Evolutionary conservation across 257 asterid species (phyloP).

Genomic region (Echium plantagineum): DNA sequence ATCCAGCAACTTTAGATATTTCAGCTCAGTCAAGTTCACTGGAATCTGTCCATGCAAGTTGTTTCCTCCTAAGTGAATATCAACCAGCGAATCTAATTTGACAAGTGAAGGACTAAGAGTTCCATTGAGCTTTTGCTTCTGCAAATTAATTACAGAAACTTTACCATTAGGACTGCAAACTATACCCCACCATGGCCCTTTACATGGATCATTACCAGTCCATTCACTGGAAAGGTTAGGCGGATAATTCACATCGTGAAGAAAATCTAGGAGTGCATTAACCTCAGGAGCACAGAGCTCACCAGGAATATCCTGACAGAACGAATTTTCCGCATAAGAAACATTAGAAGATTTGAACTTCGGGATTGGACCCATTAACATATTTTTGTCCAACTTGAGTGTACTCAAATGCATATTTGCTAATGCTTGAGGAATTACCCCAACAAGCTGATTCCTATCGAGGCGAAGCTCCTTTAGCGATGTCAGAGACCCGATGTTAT

Average conservation of each 20-base stretch:
- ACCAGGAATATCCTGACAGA: conserved; percentile 48
- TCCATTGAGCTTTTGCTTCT: conserved; percentile 53
- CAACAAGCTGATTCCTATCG: conserved; percentile 53
- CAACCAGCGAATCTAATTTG: conserved; percentile 42
- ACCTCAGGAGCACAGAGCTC: conserved; percentile 60
- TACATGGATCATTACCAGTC: conserved; percentile 73
- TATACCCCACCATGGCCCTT: conserved; percentile 66
- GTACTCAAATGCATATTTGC: conserved; percentile 34
- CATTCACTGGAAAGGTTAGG: conserved; percentile 41
- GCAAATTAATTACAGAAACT: conserved; percentile 54
- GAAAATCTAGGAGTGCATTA: conserved; percentile 51
- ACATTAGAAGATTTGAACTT: conserved; percentile 39
- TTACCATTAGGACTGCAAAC: conserved; percentile 32
- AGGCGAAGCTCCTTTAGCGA: conserved; percentile 44
- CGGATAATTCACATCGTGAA: conserved; percentile 46
- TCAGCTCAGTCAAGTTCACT: conserved; percentile 32
- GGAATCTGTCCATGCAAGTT: conserved; percentile 52
- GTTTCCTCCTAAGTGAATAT: conserved; percentile 63
- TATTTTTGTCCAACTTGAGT: conserved; percentile 63
- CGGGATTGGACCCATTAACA: conserved; percentile 78
- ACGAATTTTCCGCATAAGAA: conserved; percentile 39
- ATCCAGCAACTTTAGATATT: conserved; percentile 44
- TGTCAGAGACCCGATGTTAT: conserved; percentile 40
- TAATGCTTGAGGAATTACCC: conserved; percentile 50
- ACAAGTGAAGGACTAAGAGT: conserved; percentile 58